A percentile compares a stretch with the other conserved stretches of the same genome.
Evolutionary conservation across 805 yeast genomes (phyloP).

Genomic region (Candida easanensis): DNA sequence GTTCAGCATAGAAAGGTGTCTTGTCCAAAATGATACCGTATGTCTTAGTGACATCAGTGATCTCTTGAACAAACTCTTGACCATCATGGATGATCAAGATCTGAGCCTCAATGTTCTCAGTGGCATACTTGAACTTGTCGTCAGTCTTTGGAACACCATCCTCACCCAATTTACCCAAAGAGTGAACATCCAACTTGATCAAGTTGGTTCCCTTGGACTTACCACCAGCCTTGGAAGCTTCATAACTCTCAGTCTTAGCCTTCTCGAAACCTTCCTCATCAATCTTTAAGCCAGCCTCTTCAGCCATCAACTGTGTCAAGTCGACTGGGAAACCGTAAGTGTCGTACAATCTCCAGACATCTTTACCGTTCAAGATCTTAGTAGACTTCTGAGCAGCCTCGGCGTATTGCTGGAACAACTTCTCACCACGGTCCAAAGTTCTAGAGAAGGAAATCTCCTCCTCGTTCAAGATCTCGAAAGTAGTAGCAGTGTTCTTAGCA

Average conservation of each 20-base stretch:
- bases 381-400: conserved; percentile 70
- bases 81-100: conserved; percentile 73
- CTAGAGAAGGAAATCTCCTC: conserved; percentile 95
- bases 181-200: conserved; percentile 88
- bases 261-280: conserved; percentile 91
- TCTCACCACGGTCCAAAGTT: conserved; percentile 97
- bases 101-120: conserved; percentile 64
- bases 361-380: conserved; percentile 83
- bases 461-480: conserved; percentile 89
- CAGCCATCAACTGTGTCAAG: conserved; percentile 97
- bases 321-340: conserved; percentile 99
- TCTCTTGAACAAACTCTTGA: conserved; percentile 52
- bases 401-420: conserved; percentile 91
- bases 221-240: conserved; percentile 91
- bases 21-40: conserved; percentile 81
- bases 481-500: conserved; percentile 61
- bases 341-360: conserved; percentile 97
- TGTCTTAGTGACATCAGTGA: conserved; percentile 47
- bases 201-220: conserved; percentile 53
- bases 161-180: conserved; percentile 69
- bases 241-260: conserved; percentile 85
- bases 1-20: conserved; percentile 97
- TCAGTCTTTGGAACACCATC: conserved; percentile 72
- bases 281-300: conserved; percentile 89
- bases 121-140: conserved; percentile 75